Conservation (phyloP, 306 rosid genomes). For the Lotus japonicus region DNA sequence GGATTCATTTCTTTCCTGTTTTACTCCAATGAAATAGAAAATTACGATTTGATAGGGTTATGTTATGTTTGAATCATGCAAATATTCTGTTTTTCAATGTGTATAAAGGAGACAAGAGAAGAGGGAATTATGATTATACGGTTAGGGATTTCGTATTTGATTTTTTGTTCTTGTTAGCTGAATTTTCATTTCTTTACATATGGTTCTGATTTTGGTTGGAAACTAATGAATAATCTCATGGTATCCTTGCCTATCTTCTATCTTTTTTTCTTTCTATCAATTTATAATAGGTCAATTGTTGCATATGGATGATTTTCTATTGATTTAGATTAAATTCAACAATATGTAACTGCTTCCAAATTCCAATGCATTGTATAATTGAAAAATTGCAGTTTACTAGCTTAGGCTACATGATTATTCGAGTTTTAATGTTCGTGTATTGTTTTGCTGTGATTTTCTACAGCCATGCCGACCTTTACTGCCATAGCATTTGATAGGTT, state of each 20-base stretch:
- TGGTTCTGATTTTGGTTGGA: too few species aligned
- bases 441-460: conserved; percentile 27
- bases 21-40: not conserved
- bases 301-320: not conserved
- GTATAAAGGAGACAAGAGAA: too few species aligned
- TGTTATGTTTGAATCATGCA: conserved; percentile 7
- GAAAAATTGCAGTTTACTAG: too few species aligned
- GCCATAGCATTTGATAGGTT: conserved; percentile 85
- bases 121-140: too few species aligned
- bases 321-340: not conserved
- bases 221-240: too few species aligned
- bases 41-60: not conserved
- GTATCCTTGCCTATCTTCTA: too few species aligned
- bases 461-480: conserved; percentile 84
- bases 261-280: too few species aligned
- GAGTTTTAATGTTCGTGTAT: not conserved
- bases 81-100: too few species aligned
- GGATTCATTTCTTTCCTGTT: not conserved
- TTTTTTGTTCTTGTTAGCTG: not conserved
- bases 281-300: too few species aligned
- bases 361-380: too few species aligned
- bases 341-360: not conserved
- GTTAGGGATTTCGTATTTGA: conserved; percentile 11
- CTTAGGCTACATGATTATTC: not conserved
- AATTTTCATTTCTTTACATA: not conserved